Conservation (phyloP, 768 basidiomycete species). For the Cystobasidium tubakii region DNA sequence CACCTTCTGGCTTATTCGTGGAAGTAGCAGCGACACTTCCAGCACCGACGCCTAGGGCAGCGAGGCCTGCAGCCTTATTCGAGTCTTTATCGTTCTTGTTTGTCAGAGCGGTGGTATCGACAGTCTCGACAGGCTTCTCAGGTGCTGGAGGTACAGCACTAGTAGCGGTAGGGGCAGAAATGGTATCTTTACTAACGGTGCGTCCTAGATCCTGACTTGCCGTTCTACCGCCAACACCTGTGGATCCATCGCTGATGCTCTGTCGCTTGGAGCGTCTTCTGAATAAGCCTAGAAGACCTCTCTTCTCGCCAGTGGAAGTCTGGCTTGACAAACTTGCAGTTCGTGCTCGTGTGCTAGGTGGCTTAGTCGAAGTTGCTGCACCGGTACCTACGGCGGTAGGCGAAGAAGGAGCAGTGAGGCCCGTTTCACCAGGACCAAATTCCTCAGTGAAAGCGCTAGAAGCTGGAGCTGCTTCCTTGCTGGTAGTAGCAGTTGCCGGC, state of each 20-base stretch:
- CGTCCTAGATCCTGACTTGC: constrained; percentile 4
- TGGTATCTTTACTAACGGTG: constrained; percentile 8
- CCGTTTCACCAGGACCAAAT: background rate
- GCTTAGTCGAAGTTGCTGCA: background rate
- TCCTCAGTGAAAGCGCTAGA: constrained; percentile 10
- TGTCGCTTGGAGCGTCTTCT: constrained; percentile 12
- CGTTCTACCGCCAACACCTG: background rate
- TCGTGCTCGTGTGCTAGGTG: constrained; percentile 1
- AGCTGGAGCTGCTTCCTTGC: background rate
- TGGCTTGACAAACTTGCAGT: background rate
- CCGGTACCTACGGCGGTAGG: background rate
- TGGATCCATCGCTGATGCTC: background rate
- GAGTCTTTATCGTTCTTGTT: background rate
- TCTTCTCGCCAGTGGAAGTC: constrained; percentile 5
- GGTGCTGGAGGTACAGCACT: background rate
- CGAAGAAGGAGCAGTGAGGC: background rate
- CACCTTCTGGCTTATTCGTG: background rate
- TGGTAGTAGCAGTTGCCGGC: background rate
- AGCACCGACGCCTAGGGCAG: background rate
- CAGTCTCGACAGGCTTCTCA: background rate
- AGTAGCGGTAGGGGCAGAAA: background rate
- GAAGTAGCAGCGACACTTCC: background rate
- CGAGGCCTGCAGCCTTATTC: background rate
- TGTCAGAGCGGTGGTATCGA: background rate
- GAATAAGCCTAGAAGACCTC: constrained; percentile 25